phyloP scores from a whole-genome alignment of 805 yeast genomes.

The Starmerella davenportii region DNA sequence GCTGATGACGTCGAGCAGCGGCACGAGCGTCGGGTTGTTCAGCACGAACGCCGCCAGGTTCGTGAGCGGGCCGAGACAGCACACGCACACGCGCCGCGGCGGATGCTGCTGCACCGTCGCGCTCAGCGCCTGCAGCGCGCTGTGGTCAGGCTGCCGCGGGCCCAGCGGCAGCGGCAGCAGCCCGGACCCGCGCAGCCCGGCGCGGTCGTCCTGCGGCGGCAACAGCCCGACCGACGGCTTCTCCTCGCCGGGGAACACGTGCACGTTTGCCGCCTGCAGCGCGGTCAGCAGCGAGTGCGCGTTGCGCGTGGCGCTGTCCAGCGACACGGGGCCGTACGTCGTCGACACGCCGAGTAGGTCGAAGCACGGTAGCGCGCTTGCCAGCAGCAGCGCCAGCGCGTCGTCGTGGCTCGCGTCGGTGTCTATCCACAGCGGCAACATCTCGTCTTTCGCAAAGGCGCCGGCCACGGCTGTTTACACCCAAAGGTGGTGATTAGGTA shows the following conservation, averaged over 20 bases:
- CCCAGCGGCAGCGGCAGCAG: slow-evolving; percentile 35
- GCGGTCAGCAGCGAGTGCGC: slow-evolving; percentile 51
- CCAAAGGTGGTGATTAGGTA: too few species aligned
- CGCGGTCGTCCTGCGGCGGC: slow-evolving; percentile 57
- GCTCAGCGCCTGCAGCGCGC: slow-evolving; percentile 28
- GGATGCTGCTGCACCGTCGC: slow-evolving; percentile 27
- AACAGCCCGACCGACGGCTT: slow-evolving; percentile 29
- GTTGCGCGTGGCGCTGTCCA: slow-evolving; percentile 48
- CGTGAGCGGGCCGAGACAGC: slow-evolving; percentile 66
- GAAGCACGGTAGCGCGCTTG: slow-evolving; percentile 41
- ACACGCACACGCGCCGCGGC: slow-evolving; percentile 36
- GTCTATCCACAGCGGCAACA: slow-evolving; percentile 67
- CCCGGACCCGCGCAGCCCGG: slow-evolving; percentile 63
- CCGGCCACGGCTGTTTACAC: too few species aligned
- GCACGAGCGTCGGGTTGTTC: slow-evolving; percentile 36
- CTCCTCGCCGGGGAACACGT: slow-evolving; percentile 49
- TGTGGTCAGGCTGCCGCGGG: slow-evolving; percentile 20
- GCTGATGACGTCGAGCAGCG: slow-evolving; percentile 35
- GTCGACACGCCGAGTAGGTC: slow-evolving; percentile 53
- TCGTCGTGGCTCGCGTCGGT: slow-evolving; percentile 92
- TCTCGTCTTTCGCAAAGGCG: neutral
- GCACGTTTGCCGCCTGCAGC: slow-evolving; percentile 30
- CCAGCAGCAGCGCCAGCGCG: slow-evolving; percentile 52
- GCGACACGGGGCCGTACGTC: slow-evolving; percentile 53
- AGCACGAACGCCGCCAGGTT: slow-evolving; percentile 42